These are phyloP conservation scores for Exophiala oligosperma DNA, from an alignment of 2,329 filamentous ascomycete genomes.

Conservation along the genomic window DNA sequence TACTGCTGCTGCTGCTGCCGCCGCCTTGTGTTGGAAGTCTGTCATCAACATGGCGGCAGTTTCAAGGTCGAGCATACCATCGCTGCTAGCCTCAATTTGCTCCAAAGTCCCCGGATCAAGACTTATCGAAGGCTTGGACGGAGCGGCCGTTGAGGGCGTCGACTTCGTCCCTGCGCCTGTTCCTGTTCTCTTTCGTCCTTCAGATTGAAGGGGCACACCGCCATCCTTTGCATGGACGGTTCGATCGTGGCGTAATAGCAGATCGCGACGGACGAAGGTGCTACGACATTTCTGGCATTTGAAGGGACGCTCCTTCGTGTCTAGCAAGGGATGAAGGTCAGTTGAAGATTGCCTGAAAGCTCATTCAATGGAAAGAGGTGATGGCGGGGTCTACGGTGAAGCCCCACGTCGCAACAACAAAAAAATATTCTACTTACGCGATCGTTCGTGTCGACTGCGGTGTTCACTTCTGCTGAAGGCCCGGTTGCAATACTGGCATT, in stretches of 20 bases:
- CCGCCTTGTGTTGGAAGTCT: conserved; percentile 95
- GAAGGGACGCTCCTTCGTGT: conserved; percentile 98
- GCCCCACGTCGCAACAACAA: conserved; percentile 28
- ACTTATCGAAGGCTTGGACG: conserved; percentile 75
- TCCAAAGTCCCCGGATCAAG: conserved; percentile 85
- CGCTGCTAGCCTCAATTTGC: conserved; percentile 87
- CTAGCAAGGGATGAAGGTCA: conserved; percentile 49
- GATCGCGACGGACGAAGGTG: conserved; percentile 95
- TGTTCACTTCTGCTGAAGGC: conserved; percentile 98
- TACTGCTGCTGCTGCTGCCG: conserved; percentile 67
- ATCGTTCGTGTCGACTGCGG: conserved; percentile 92
- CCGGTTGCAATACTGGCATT: conserved; percentile 97
- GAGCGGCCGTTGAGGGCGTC: conserved; percentile 47
- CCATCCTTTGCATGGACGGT: conserved; percentile 97
- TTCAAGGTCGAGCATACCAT: conserved; percentile 92
- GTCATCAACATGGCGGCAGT: conserved; percentile 98
- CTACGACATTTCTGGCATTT: conserved; percentile 98
- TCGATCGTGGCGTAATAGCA: conserved; percentile 93
- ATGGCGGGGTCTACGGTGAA: conserved; percentile 21
- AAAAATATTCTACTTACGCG: conserved; percentile 67
- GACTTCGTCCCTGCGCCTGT: conserved; percentile 63
- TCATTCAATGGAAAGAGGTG: conserved; percentile 5
- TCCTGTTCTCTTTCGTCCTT: conserved; percentile 43
- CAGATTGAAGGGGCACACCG: conserved; percentile 52
- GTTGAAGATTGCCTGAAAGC: conserved; percentile 13